Percentiles rank a stretch among this genome's conserved stretches.
phyloP scores from a whole-genome alignment of 768 basidiomycete genomes.

The Pluteus cervinus region DNA sequence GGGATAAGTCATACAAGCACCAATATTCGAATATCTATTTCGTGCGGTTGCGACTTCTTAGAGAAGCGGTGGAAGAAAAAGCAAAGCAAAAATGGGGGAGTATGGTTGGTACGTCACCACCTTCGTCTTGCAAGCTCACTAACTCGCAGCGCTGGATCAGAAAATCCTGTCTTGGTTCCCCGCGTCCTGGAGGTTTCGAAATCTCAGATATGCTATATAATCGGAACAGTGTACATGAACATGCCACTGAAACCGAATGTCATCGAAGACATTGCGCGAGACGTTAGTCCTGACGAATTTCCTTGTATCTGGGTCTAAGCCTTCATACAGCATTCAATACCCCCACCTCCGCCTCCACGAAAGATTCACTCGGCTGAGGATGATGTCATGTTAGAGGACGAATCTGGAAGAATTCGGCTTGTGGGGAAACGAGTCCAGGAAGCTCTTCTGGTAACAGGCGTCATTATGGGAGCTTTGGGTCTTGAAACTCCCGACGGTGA shows the following conservation, averaged over 20 bases:
- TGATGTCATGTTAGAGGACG: constrained; percentile 88
- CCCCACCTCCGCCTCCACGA: constrained; percentile 66
- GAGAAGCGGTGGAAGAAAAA: constrained; percentile 32
- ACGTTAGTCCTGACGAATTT: constrained; percentile 49
- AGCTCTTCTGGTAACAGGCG: constrained; percentile 77
- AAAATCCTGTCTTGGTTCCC: constrained; percentile 63
- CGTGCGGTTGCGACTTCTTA: constrained; percentile 35
- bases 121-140: background rate
- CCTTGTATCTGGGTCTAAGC: constrained; percentile 1
- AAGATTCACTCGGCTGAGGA: constrained; percentile 81
- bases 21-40: constrained; percentile 59
- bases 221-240: constrained; percentile 97
- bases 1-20: constrained; percentile 45
- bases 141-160: constrained; percentile 27
- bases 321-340: constrained; percentile 70
- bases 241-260: constrained; percentile 99
- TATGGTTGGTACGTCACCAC: constrained; percentile 28
- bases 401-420: constrained; percentile 86
- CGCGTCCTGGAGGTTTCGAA: constrained; percentile 85
- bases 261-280: constrained; percentile 89
- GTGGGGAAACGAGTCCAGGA: constrained; percentile 67
- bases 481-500: constrained; percentile 86
- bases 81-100: constrained; percentile 36
- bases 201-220: constrained; percentile 79
- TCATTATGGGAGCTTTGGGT: constrained; percentile 86